Base-by-base conservation (phyloP, 257 asterid genomes). In the Jaltomata sinuosa region DNA sequence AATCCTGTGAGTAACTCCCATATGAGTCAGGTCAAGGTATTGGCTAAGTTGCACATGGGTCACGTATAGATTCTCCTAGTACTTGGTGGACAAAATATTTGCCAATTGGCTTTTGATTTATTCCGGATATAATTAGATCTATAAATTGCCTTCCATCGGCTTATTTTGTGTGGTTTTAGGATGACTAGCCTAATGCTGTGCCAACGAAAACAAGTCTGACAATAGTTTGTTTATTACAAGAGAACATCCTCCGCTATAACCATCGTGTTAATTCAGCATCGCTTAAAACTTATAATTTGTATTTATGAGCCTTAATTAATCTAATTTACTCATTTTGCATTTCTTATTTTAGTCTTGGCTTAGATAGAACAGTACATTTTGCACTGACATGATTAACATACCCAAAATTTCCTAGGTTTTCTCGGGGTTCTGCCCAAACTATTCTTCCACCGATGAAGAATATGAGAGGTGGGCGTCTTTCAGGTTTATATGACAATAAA, bases 371-470 rank as follows among this genome's bases (percentile, higher is more conserved):
- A 77, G 45, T 77, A 27, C 82, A 49, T 77, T 16, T 77, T 77
- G 82, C 18, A 31, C 45, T 29, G 62, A 29, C 82, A 27, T 27
- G 45, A 77, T 77, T 77, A 29, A 49, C 62, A 77, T 49, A 16
- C 82, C 32, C 62, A 27, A 25, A 77, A 77, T 45, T 47, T 77
- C 82, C 19, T 88, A 94, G 99, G 98, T 94, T 96, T 92, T 90
- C 88, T 83, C 99, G 98, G 72, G 93, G 94, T 89, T 90, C 98
- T 68, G 90, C 93, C 68, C 92, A 96, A 88, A 96, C 98, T 69
- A 84, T 90, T 89, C 97, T 96, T 81, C 99, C 99, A 25, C 95
- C 97, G 49, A 91, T 76, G 89, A 93, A 85, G 91, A 88, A 89
- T 80, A 14, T 59, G 3, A 92, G 97, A 86, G 89, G 87, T 87